Evolutionary conservation across 495 filamentous ascomycete species (phyloP), one percentile per base, ranked within the genome.

Genomic region (Podospora didyma): DNA sequence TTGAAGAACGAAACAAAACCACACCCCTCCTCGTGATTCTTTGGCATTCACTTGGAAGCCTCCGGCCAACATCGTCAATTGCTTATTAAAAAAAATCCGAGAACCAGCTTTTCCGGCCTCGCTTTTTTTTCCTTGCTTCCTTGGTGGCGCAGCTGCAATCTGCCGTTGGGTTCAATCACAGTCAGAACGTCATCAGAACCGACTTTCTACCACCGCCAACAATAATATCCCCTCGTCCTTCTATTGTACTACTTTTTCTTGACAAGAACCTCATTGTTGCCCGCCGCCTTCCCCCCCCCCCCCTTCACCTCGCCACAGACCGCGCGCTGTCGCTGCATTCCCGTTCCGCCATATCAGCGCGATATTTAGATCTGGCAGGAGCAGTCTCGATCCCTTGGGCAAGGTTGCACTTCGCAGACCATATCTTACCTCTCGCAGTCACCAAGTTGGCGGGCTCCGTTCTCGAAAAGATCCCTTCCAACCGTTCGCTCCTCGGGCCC

Each of bases 361-460:
- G 46, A 34, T 26, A 39, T 34, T 42, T 42, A 16, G n/a, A 42
- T 14, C 5, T 42, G 39, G 39, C 39, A 26, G 39, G n/a, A 28
- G 10, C 11, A 44, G 50, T 34, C 55, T 28, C 52, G 23, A 22
- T 39, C n/a, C 39, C 14, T 17, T 51, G 17, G 45, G 46, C 48
- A 41, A 37, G 45, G 37, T 56, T 50, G 44, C 57, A 17, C 61
- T 46, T 3, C 14, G 11, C 50, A 46, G 17, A 51, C n/a, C 31
- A 42, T 35, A 21, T 41, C 35, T 28, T 20, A 28, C 51, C 51
- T 53, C 48, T 5, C 42, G 57, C 64, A 57, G 83, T 66, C 84
- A 87, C 82, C 93, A 97, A 96, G 86, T 96, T 98, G 94, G 94
- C 94, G 92, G 92, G 88, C 79, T 81, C 85, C 83, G 86, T 75